Evolutionary conservation across 495 filamentous ascomycete genomes (phyloP), one percentile per base, ranked within the genome.

Genomic region (Penicillium daleae): DNA sequence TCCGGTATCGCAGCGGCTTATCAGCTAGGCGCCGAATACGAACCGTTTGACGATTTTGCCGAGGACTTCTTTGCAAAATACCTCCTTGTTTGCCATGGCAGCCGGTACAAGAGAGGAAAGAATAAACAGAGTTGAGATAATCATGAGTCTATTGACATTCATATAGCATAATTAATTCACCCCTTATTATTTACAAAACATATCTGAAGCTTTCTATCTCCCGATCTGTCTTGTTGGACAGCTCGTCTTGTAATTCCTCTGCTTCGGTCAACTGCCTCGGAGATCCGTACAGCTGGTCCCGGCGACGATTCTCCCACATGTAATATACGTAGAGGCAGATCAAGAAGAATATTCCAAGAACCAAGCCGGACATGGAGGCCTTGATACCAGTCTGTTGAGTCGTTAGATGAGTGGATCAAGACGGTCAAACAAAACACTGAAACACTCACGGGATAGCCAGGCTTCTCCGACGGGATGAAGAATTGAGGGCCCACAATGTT

Each of bases 1-100:
- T 89, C 86, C 59, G 91, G 91, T 0, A 89, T 94, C 40, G 88
- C 91, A 17, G 91, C 91, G 2, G 91, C 92, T 4, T 88, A 89
- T 35, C 82, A 89, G 49, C 75, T 96, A n/a, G 91, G 91, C 0
- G 91, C 90, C 0, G 78, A 80, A n/a, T 93, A 94, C 58, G 84
- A 82, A 26, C 80, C 80, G 56, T 86, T 92, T 59, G 85, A 90
- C 62, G 81, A 82, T 44, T 85, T 86, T 68, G 85, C 85, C 2
- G 80, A 82, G 67, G 76, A 83, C 57, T 79, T 89, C 64, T 81
- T 89, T 59, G 73, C 70, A 40, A 85, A 84, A 57, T 86, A 86
- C 66, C 59, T 85, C 4, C 72, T 83, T 12, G 70, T 86, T 6
- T 81, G 76, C 32, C 83, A 86, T 66, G 83, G 81, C 2, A 74